A percentile compares a stretch with the other conserved stretches of the same genome.
phyloP scores from a whole-genome alignment of 768 basidiomycete genomes.

The Serendipita indica region DNA sequence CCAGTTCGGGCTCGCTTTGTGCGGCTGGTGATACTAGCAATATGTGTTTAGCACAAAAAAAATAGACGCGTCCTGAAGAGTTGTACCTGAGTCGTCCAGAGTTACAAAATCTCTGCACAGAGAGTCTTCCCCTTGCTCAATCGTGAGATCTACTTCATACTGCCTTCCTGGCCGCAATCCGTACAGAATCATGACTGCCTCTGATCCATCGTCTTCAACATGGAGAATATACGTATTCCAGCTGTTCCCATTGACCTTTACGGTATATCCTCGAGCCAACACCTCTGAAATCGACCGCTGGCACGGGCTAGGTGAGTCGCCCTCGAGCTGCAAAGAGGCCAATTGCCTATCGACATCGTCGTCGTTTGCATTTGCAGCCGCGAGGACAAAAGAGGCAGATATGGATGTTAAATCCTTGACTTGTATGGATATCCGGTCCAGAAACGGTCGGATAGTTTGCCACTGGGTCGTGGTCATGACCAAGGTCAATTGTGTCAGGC shows the following conservation, averaged over 20 bases:
- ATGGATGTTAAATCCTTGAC: constrained; percentile 77
- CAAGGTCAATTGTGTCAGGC: no score
- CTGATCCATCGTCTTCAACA: constrained; percentile 65
- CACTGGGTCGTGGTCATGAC: constrained; percentile 26
- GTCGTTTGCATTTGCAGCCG: constrained; percentile 33
- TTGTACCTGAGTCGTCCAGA: constrained; percentile 16
- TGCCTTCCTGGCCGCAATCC: constrained; percentile 77
- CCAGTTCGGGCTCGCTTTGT: no score
- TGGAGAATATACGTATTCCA: constrained; percentile 72
- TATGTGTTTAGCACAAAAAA: neutral
- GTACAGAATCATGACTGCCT: constrained; percentile 83
- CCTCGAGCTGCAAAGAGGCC: constrained; percentile 16
- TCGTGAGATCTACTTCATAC: constrained; percentile 76
- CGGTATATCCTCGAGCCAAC: constrained; percentile 56
- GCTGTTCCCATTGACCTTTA: constrained; percentile 62
- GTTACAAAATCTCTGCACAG: constrained; percentile 55
- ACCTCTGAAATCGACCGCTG: constrained; percentile 38
- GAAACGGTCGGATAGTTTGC: constrained; percentile 67
- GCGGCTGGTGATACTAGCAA: no score
- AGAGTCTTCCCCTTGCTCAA: constrained; percentile 45
- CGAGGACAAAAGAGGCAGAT: constrained; percentile 65
- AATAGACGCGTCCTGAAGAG: neutral
- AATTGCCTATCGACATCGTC: constrained; percentile 23
- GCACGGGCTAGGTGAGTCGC: constrained; percentile 21
- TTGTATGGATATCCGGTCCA: constrained; percentile 49